A percentile compares a stretch with the other conserved stretches of the same genome.
These are phyloP conservation scores for Boletus tylopilopsis DNA, from an alignment of 768 basidiomycete genomes.

Conservation along the genomic window DNA sequence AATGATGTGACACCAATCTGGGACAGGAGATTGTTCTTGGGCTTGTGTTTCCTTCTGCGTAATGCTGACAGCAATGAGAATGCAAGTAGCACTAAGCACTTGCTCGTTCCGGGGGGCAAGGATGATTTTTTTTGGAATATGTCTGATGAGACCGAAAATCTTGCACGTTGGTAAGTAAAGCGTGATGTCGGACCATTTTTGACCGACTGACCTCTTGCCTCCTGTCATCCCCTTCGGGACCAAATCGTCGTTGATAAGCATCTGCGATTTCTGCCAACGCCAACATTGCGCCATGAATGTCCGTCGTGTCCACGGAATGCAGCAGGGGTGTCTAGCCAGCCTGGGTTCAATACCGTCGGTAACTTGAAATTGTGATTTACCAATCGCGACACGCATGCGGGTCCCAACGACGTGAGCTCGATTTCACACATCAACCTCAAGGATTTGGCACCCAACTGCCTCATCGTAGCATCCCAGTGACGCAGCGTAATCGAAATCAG, in stretches of 20 bases:
- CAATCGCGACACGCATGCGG: slow-evolving; percentile 44
- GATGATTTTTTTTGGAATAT: slow-evolving; percentile 56
- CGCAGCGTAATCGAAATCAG: slow-evolving; percentile 68
- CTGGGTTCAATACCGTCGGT: slow-evolving; percentile 9
- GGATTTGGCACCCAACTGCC: slow-evolving; percentile 73
- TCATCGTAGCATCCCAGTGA: slow-evolving; percentile 88
- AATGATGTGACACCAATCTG: slow-evolving; percentile 66
- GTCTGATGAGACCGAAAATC: slow-evolving; percentile 62
- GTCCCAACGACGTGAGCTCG: slow-evolving; percentile 53
- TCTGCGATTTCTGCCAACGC: slow-evolving; percentile 69
- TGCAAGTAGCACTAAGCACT: slow-evolving; percentile 67
- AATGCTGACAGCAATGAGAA: slow-evolving; percentile 61
- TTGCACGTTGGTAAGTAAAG: slow-evolving; percentile 29
- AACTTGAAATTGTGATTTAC: slow-evolving; percentile 39
- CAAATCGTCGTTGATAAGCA: slow-evolving; percentile 42
- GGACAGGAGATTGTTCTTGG: slow-evolving; percentile 39
- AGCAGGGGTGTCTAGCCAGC: slow-evolving; percentile 49
- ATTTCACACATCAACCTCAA: slow-evolving; percentile 62
- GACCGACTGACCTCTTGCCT: slow-evolving; percentile 44
- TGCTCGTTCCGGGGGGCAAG: slow-evolving; percentile 67
- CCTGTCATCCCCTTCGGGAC: slow-evolving; percentile 33
- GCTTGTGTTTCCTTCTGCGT: slow-evolving; percentile 51
- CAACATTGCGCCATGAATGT: slow-evolving; percentile 80
- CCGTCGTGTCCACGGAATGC: slow-evolving; percentile 59
- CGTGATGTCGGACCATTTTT: background rate